Evolutionary conservation across 192 early-diverging fungal genomes (phyloP).

Genomic region (Jimgerdemannia flammicorona): DNA sequence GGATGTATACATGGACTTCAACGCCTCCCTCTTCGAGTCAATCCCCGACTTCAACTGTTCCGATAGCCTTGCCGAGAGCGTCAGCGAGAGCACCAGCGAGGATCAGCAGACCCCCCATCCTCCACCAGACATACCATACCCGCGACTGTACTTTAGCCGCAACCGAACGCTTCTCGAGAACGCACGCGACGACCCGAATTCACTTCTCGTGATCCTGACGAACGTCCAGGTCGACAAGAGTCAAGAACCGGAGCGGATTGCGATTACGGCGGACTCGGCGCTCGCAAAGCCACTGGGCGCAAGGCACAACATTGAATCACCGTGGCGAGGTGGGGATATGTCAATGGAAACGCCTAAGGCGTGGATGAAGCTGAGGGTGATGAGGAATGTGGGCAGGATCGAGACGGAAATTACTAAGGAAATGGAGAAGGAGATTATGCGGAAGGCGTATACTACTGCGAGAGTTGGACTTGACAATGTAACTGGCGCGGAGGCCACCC

Average conservation of each 20-base stretch:
- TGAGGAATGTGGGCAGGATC: constrained; percentile 12
- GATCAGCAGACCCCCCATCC: background rate
- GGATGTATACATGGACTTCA: constrained; percentile 6
- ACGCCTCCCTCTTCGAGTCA: constrained; percentile 9
- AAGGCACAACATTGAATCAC: constrained; percentile 9
- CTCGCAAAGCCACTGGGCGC: constrained; percentile 8
- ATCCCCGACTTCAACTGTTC: background rate
- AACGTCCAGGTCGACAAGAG: constrained; percentile 3
- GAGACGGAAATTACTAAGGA: constrained; percentile 8
- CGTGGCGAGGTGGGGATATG: constrained; percentile 12
- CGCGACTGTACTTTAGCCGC: constrained; percentile 32
- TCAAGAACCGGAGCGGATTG: background rate
- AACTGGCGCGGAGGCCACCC: background rate
- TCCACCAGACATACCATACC: constrained; percentile 8
- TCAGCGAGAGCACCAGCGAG: no score
- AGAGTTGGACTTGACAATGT: background rate
- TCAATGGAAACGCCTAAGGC: constrained; percentile 22
- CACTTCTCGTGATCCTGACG: constrained; percentile 4
- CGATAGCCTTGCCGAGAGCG: background rate
- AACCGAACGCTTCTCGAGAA: constrained; percentile 31
- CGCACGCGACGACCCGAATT: constrained; percentile 9
- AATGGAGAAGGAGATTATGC: constrained; percentile 23
- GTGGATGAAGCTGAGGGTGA: constrained; percentile 23
- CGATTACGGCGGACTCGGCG: constrained; percentile 6
- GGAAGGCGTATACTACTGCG: constrained; percentile 15